A percentile compares a stretch with the other conserved stretches of the same genome.
Conservation (phyloP, 2,329 filamentous ascomycete genomes). For the Cercospora sojina region DNA sequence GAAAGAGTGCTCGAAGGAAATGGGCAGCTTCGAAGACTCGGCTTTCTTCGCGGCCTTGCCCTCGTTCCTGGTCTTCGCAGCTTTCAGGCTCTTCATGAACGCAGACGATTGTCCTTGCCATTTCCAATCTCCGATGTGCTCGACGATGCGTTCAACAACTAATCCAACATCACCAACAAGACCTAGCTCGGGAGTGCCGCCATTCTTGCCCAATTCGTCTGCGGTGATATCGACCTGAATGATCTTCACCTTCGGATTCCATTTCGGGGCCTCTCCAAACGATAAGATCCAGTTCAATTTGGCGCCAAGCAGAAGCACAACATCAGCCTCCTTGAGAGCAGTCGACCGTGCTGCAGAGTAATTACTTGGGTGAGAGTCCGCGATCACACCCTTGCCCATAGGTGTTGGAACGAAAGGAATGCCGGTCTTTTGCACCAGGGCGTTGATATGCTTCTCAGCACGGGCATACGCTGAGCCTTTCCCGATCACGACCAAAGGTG, state of each 20-base stretch:
- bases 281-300: conserved; percentile 60
- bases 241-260: conserved; percentile 51
- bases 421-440: conserved; percentile 48
- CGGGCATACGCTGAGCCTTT: conserved; percentile 57
- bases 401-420: conserved; percentile 59
- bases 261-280: conserved; percentile 57
- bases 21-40: conserved; percentile 42
- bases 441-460: conserved; percentile 48
- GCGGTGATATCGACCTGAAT: conserved; percentile 57
- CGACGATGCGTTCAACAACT: conserved; percentile 49
- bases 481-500: conserved; percentile 55
- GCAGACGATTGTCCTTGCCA: conserved; percentile 41
- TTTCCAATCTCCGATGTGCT: conserved; percentile 46
- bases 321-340: conserved; percentile 55
- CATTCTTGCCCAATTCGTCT: conserved; percentile 56
- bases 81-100: conserved; percentile 39
- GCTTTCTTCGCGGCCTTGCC: conserved; percentile 47
- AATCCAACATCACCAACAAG: conserved; percentile 54
- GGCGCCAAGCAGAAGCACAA: conserved; percentile 56
- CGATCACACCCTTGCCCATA: conserved; percentile 59
- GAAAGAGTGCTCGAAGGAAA: conserved; percentile 55
- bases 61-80: conserved; percentile 50
- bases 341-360: conserved; percentile 55
- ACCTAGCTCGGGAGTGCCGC: conserved; percentile 48
- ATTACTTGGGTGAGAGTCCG: conserved; percentile 55